Evolutionary conservation across 805 yeast species (phyloP), one percentile per base, ranked within the genome.

Genomic region (Cyberlindnera mycetangii): DNA sequence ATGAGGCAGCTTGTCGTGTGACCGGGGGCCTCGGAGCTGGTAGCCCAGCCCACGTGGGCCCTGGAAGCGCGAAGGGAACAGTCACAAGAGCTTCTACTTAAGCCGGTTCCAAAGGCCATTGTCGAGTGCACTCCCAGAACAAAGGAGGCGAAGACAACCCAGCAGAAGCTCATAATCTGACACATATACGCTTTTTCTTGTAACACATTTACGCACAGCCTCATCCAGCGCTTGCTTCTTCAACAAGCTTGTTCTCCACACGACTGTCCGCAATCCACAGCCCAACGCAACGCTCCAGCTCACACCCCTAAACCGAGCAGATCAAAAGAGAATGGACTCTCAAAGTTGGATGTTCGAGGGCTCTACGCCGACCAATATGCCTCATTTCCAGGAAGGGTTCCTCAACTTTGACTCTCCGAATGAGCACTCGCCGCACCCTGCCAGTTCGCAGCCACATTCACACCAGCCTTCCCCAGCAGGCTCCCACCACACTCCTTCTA

Each of bases 381-480:
- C 37, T 33, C 45, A 41, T 11, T 37, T 45, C 45, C 3, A 36
- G 8, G 18, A 20, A 6, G 33, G 35, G 7, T 55, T 49, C 34
- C 37, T 55, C 15, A 49, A 47, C 38, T 55, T 55, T 31, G 59
- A 50, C 38, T 55, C 59, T 12, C 58, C 59, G 2, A 44, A 45
- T 8, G 43, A 32, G 20, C 32, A 46, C 33, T 45, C 51, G 7
- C 54, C 51, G 28, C 28, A 25, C 14, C 28, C 5, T n/a, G 12
- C 10, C 12, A n/a, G n/a, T n/a, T 25, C 28, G 7, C 28, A 12
- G 14, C 10, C 28, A 25, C 28, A 25, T 5, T n/a, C 28, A 25
- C 28, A 10, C 28, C 28, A 25, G 28, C 28, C 28, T 11, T 7
- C 28, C 14, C 28, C 28, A 25, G 28, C 28, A 7, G n/a, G 12